These are phyloP conservation scores for Ophiostoma pallidulum DNA, from an alignment of 2,329 filamentous ascomycete genomes.

Conservation along the genomic window DNA sequence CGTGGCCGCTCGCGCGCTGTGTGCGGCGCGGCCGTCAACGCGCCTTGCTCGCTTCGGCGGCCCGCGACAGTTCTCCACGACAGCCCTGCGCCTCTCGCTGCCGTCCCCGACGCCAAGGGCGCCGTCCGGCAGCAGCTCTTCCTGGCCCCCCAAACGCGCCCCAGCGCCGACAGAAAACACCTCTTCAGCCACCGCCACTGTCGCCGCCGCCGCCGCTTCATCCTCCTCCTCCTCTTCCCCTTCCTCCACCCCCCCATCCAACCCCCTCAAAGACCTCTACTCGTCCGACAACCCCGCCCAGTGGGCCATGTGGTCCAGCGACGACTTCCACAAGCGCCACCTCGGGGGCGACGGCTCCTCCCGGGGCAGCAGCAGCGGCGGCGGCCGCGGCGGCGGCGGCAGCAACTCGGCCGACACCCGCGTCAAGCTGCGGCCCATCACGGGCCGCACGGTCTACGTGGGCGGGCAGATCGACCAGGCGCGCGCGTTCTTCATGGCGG, in stretches of 20 bases:
- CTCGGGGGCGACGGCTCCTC: not conserved
- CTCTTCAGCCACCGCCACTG: not conserved
- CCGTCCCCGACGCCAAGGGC: not conserved
- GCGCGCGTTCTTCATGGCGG: slow-evolving; percentile 35
- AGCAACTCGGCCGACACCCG: not conserved
- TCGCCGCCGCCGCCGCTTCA: not conserved
- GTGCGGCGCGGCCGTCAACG: not conserved
- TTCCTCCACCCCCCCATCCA: not conserved
- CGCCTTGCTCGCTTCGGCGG: not conserved
- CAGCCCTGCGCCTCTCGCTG: not conserved
- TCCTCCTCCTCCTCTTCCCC: not conserved
- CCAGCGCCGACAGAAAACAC: not conserved
- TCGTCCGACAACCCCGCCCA: slow-evolving; percentile 12
- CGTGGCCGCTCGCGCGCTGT: not conserved
- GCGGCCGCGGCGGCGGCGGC: not conserved
- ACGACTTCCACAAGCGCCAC: slow-evolving; percentile 18
- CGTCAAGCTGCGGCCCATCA: slow-evolving; percentile 31
- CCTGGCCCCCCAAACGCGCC: slow-evolving; percentile 6
- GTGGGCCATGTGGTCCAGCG: slow-evolving; percentile 15
- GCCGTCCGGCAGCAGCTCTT: not conserved
- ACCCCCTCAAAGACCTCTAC: slow-evolving; percentile 13
- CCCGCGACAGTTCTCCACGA: slow-evolving; percentile 8
- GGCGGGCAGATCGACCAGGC: slow-evolving; percentile 34
- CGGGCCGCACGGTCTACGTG: slow-evolving; percentile 36
- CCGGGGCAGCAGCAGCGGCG: not conserved